Conservation (phyloP, 148 eudicot genomes). For the Amaranthus palmeri region DNA sequence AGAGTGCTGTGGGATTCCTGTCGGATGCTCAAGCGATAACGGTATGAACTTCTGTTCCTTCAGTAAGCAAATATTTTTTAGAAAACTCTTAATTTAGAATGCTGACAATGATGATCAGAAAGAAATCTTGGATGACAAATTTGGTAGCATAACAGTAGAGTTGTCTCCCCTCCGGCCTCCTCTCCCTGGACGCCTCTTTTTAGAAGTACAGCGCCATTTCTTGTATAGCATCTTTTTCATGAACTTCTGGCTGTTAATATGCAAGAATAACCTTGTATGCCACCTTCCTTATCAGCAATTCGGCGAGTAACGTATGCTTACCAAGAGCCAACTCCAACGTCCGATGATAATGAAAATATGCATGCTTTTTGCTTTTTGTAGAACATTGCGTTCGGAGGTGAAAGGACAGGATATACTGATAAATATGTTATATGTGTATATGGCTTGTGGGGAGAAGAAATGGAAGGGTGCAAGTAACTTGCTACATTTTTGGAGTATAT, state of each 20-base stretch:
- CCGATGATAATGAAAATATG: no score
- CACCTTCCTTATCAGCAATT: no score
- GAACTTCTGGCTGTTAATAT: neutral
- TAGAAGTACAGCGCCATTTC: conserved; percentile 7
- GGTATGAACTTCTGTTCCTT: neutral
- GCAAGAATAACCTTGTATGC: no score
- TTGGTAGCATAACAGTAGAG: conserved; percentile 6
- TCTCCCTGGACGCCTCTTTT: neutral
- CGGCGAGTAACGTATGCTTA: no score
- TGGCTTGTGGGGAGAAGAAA: no score
- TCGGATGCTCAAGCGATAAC: conserved; percentile 27
- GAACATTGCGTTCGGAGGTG: no score
- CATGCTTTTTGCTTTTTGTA: no score
- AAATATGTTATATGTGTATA: no score
- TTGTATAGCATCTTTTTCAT: conserved; percentile 18
- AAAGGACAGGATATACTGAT: no score
- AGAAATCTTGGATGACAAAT: neutral
- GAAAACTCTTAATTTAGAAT: neutral
- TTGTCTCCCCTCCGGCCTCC: neutral
- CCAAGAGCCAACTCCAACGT: no score
- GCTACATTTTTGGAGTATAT: no score
- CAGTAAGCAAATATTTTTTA: neutral
- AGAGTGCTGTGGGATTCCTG: conserved; percentile 64
- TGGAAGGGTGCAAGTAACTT: no score
- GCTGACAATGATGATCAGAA: conserved; percentile 6